Evolutionary conservation across 169 alveolate species (phyloP).

Genomic region (Plasmodium chabaudi): DNA sequence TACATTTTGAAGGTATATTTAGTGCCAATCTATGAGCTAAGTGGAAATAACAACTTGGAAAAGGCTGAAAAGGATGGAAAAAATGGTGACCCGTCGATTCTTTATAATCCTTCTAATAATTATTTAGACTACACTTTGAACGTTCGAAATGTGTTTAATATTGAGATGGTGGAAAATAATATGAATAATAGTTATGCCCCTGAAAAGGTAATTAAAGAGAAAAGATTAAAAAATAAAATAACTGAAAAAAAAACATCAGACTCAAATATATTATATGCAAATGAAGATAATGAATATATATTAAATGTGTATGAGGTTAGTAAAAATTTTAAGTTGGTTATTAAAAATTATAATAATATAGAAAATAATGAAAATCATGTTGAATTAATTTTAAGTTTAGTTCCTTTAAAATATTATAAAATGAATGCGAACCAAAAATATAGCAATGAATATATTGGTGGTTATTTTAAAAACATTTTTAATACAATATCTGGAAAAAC

Average conservation of each 20-base stretch:
- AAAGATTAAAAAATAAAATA: background rate
- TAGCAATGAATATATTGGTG: slow-evolving; percentile 3
- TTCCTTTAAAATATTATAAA: slow-evolving; percentile 23
- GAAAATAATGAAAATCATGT: slow-evolving; percentile 26
- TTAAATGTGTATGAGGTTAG: slow-evolving; percentile 28
- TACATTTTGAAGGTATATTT: slow-evolving; percentile 36
- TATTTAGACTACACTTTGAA: slow-evolving; percentile 22
- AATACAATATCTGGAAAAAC: slow-evolving; percentile 38
- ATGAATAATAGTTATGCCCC: background rate
- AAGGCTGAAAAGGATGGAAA: background rate
- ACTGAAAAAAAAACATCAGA: background rate
- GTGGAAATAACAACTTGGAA: background rate
- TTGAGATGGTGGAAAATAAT: background rate
- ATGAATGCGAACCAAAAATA: no score
- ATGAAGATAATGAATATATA: slow-evolving; percentile 38
- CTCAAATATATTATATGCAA: slow-evolving; percentile 15
- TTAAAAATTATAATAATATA: slow-evolving; percentile 32
- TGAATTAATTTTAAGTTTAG: slow-evolving; percentile 20
- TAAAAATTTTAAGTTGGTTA: slow-evolving; percentile 29
- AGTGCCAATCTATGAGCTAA: slow-evolving; percentile 18
- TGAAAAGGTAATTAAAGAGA: background rate
- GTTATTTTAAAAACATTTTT: slow-evolving; percentile 16
- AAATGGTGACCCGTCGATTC: background rate
- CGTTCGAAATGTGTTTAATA: slow-evolving; percentile 13
- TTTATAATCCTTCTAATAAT: slow-evolving; percentile 1